Base-by-base conservation (phyloP, 2,329 filamentous ascomycete genomes). In the Capronia epimyces region DNA sequence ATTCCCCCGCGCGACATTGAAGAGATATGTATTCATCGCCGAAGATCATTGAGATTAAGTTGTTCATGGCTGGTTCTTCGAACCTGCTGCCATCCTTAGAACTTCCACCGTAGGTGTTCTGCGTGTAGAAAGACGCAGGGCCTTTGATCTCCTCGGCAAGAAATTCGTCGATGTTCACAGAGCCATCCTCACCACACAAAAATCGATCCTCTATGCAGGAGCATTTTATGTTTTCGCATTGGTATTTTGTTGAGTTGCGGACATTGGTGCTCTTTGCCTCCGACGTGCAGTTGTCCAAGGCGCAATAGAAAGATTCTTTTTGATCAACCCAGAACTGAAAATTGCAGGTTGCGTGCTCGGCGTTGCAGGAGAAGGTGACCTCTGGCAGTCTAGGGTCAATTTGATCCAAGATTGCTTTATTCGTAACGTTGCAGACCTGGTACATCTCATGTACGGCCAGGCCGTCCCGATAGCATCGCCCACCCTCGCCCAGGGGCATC, bases 241-340 rank as follows among this genome's bases (percentile, higher is more conserved):
- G 79, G 71, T 97, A 97, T 44, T 77, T 79, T 1, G 91, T 97
- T 49, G 79, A 83, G 70, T 98, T 98, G 62, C 81, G 79, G 46
- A 79, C 73, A 27, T 83, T 78, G 48, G 81, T 78, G 53, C 83
- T 84, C 50, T 86, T 78, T 66, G 85, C 81, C 44, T 71, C 78
- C 63, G 87, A 93, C 13, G 80, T 71, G 72, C 93, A 98, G 13
- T 84, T 84, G 63, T 88, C 82, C 52, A 98, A 75, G 56, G 86
- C 83, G 72, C 94, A 98, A 70, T 95, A 98, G 75, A 98, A 98
- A 1, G 93, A 97, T 71, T 98, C 93, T 57, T 80, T 77, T 60
- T 91, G 81, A 62, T 94, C 90, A 42, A 98, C 89, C 91, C 93
- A 98, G 71, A 98, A 98, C 70, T 98, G 93, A 62, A 98, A 98